Percentiles rank a stretch among this genome's conserved stretches.
phyloP scores from a whole-genome alignment of 495 filamentous ascomycete genomes.

The Hyaloscypha bicolor region DNA sequence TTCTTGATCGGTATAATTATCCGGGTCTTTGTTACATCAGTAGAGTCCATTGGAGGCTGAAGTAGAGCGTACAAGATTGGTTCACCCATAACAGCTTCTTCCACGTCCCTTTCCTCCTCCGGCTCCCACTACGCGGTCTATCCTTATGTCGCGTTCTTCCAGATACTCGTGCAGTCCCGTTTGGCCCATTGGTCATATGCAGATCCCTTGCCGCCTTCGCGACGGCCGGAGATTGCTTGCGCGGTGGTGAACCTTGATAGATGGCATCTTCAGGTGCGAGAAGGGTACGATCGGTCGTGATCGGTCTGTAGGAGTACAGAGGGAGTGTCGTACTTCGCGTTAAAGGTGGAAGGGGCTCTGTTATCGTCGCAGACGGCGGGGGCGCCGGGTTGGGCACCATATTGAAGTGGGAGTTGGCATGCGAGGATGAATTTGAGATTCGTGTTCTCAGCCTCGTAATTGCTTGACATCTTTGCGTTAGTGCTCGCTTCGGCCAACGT shows the following conservation, averaged over 20 bases:
- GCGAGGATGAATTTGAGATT: not conserved
- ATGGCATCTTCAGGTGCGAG: slow-evolving; percentile 87
- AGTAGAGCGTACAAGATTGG: slow-evolving; percentile 72
- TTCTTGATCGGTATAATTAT: slow-evolving; percentile 96
- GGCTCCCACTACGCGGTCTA: slow-evolving; percentile 51
- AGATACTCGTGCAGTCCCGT: slow-evolving; percentile 24
- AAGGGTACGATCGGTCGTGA: slow-evolving; percentile 50
- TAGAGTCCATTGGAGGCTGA: not conserved
- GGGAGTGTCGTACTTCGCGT: slow-evolving; percentile 28
- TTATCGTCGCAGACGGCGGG: slow-evolving; percentile 23
- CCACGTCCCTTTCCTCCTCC: slow-evolving; percentile 71
- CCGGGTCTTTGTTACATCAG: slow-evolving; percentile 65
- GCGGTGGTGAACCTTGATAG: slow-evolving; percentile 58
- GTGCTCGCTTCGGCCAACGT: not conserved
- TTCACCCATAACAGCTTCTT: slow-evolving; percentile 98
- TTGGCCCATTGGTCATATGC: slow-evolving; percentile 35
- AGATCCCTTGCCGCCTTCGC: slow-evolving; percentile 38
- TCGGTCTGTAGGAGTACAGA: not conserved
- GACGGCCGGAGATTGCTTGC: slow-evolving; percentile 50
- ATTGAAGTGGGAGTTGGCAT: slow-evolving; percentile 26
- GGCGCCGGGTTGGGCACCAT: slow-evolving; percentile 37
- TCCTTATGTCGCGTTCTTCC: slow-evolving; percentile 51
- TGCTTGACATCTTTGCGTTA: not conserved
- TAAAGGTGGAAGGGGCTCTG: slow-evolving; percentile 24
- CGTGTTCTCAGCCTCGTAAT: slow-evolving; percentile 8